A percentile compares a stretch with the other conserved stretches of the same genome.
Conservation (phyloP, 345 rosid genomes). For the Lepidium didymum region DNA sequence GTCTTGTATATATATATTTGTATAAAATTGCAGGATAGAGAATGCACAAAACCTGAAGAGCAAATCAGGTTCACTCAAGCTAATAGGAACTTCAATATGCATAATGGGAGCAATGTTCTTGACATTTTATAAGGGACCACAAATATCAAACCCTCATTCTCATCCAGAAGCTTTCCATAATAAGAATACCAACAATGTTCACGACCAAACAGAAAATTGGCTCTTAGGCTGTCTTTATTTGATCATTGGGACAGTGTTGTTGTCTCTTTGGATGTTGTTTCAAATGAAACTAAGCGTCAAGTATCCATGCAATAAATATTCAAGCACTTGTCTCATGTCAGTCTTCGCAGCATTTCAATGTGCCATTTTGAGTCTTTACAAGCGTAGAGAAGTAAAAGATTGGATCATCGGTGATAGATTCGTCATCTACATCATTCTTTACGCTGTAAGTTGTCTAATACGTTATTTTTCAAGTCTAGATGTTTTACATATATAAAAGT, state of each 20-base stretch:
- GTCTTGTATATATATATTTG: neutral
- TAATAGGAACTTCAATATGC: slow-evolving; percentile 44
- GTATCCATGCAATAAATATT: slow-evolving; percentile 41
- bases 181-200: neutral
- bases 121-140: slow-evolving; percentile 47
- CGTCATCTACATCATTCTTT: slow-evolving; percentile 32
- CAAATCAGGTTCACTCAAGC: slow-evolving; percentile 36
- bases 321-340: slow-evolving; percentile 55
- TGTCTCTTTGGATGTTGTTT: slow-evolving; percentile 51
- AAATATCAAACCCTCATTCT: slow-evolving; percentile 24
- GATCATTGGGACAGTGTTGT: slow-evolving; percentile 23
- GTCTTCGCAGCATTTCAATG: slow-evolving; percentile 48
- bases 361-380: slow-evolving; percentile 37
- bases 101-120: slow-evolving; percentile 48
- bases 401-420: slow-evolving; percentile 45
- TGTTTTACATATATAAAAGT: no score
- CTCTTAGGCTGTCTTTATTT: slow-evolving; percentile 36
- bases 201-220: slow-evolving; percentile 37
- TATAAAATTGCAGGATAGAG: slow-evolving; percentile 37
- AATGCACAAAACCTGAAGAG: slow-evolving; percentile 31
- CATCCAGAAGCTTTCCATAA: slow-evolving; percentile 3
- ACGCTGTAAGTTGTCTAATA: slow-evolving; percentile 44
- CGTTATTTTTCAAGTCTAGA: no score
- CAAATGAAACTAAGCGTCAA: slow-evolving; percentile 41
- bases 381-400: slow-evolving; percentile 26